Base-by-base conservation (phyloP, 192 early-diverging fungal genomes). In the Coemansia sp. region DNA sequence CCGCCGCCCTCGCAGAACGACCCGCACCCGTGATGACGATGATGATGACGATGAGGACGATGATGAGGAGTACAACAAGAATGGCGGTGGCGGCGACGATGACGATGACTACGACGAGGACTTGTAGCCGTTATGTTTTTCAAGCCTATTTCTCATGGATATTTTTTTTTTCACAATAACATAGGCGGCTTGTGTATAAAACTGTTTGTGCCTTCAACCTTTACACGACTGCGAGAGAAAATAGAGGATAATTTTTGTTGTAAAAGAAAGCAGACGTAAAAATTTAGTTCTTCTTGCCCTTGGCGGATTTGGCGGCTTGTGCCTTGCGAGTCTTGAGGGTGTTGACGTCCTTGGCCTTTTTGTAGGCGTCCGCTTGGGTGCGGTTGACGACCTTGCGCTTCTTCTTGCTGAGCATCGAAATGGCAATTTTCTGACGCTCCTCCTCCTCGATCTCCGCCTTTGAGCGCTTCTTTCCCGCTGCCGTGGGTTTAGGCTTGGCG, bases 361-460 rank as follows among this genome's bases (percentile, higher is more conserved):
- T 76, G 62, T 72, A 64, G 6, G 64, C 68, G 23, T 76, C 75
- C 21, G 47, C 72, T 34, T 71, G 61, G 18, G 72, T 73, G 37
- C 75, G 74, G 72, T 77, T 75, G 61, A 75, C 72, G 45, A 73
- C 52, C 69, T 69, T 83, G 72, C 80, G 82, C 72, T 84, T 77
- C 72, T 78, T 78, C 47, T 70, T 73, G 77, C 76, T 79, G 52
- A 84, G 76, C 73, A 84, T 78, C 3, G 82, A 84, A 11, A 79
- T 79, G 62, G 77, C 76, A 38, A 84, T 84, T 34, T 43, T 48
- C 50, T 84, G 67, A 61, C 73, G 82, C 62, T 84, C 82, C 36
- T 72, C 74, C 38, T 84, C 82, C 38, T 84, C 82, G 10, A 67
- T 38, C 61, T 73, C 70, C 0, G 67, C 77, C 67, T 69, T 70